Conservation (phyloP, 192 early-diverging fungal species). For the Coemansia aciculifera region DNA sequence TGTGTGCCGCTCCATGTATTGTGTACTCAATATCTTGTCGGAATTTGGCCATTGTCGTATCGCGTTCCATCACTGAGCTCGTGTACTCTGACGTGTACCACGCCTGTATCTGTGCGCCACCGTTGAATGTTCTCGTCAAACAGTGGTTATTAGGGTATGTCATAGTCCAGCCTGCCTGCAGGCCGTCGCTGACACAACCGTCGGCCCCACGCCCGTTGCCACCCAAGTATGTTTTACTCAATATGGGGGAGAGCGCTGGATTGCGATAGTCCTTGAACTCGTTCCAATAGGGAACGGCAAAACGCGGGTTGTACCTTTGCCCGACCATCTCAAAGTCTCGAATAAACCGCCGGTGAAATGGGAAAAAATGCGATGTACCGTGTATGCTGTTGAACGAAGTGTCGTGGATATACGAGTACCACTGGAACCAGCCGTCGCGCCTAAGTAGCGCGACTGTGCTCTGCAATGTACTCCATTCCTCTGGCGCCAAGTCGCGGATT, state of each 20-base stretch:
- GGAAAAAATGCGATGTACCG: constrained; percentile 49
- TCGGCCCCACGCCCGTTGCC: constrained; percentile 39
- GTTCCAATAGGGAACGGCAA: constrained; percentile 58
- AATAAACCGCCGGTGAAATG: constrained; percentile 54
- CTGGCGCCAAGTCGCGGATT: constrained; percentile 39
- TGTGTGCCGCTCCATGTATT: constrained; percentile 48
- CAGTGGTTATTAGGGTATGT: constrained; percentile 43
- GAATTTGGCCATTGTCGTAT: constrained; percentile 39
- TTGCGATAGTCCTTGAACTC: constrained; percentile 52
- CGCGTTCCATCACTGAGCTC: constrained; percentile 35
- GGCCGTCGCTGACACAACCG: constrained; percentile 41
- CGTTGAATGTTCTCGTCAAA: constrained; percentile 47
- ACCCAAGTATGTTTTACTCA: constrained; percentile 37
- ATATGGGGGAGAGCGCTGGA: constrained; percentile 34
- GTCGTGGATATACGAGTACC: constrained; percentile 44
- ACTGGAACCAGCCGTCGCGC: constrained; percentile 40
- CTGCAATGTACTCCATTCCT: constrained; percentile 27
- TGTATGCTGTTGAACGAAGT: constrained; percentile 41
- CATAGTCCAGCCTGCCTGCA: constrained; percentile 29
- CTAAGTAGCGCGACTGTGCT: constrained; percentile 27
- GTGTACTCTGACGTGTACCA: constrained; percentile 51
- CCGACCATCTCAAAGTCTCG: constrained; percentile 54
- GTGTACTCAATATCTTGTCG: constrained; percentile 50
- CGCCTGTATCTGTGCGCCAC: constrained; percentile 33
- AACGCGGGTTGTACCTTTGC: constrained; percentile 27